Evolutionary conservation across 441 rosid species (phyloP), one percentile per base, ranked within the genome.

Genomic region (Mallotus repandus): DNA sequence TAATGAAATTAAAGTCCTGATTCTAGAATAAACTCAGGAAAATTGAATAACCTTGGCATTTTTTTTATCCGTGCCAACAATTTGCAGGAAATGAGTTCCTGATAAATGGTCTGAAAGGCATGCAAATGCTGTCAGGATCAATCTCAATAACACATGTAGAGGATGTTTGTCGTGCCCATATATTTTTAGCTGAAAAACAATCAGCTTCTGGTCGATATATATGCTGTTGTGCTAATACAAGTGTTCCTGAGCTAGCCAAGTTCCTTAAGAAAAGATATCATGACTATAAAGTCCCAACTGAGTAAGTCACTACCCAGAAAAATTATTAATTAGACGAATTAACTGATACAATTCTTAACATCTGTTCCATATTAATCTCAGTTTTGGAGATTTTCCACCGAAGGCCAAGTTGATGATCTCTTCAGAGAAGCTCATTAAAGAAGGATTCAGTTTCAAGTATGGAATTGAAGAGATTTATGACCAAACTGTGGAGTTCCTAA

Each of bases 71-170:
- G 5, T 25, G 29, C 49, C 5, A 41, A 38, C 48, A 45, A 69
- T 74, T 68, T 81, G 70, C 87, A 90, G 97, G 97, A 45, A 81
- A 89, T 4, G 90, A 89, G 54, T 84, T 86, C 83, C 68, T 85
- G 61, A 63, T 85, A 61, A 85, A 69, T 11, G 93, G 68, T 7
- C 66, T 94, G 79, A 91, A 88, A 66, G 97, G 90, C 2, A 91
- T 92, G 97, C 96, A 94, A 73, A 86, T 85, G 89, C 71, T 86
- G 76, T 91, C 97, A 8, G 98, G 99, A n/a, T 94, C 94, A 1
- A 79, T 92, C 79, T 88, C 96, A 38, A 71, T 91, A 6, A 16
- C 88, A 3, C 97, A 94, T 62, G 97, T 94, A 16, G 87, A 86
- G 63, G 97, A 94, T 62, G 88, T 86, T 11, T 91, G 94, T 73